Percentiles rank a stretch among this genome's conserved stretches.
These are phyloP conservation scores for Trichodelitschia bisporula DNA, from an alignment of 495 filamentous ascomycete genomes.

Conservation along the genomic window DNA sequence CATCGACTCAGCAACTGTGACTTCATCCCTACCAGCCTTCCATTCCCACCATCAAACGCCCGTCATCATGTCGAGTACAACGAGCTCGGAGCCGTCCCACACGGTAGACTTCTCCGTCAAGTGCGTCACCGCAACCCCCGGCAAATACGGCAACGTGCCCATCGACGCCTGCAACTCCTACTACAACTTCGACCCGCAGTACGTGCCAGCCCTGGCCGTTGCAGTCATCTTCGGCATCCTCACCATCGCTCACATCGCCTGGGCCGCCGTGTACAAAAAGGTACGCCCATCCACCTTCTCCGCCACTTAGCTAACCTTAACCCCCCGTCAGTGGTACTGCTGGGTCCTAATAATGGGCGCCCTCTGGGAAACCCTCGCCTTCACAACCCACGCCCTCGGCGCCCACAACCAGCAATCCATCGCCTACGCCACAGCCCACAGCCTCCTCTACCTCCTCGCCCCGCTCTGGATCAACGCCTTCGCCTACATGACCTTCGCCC, in stretches of 20 bases:
- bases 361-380: slow-evolving; percentile 21
- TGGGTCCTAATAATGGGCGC: slow-evolving; percentile 30
- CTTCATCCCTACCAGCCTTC: no score
- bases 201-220: slow-evolving; percentile 8
- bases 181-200: slow-evolving; percentile 6
- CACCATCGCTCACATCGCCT: slow-evolving; percentile 6
- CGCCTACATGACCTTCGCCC: slow-evolving; percentile 41
- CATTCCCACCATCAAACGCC: no score
- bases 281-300: background rate
- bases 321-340: no score
- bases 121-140: slow-evolving; percentile 1
- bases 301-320: slow-evolving; percentile 4
- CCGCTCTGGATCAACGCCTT: slow-evolving; percentile 36
- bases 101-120: no score
- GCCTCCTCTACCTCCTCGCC: slow-evolving; percentile 20
- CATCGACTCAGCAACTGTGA: no score
- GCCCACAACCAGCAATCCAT: slow-evolving; percentile 18
- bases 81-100: no score
- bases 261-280: slow-evolving; percentile 8
- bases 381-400: slow-evolving; percentile 16
- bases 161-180: slow-evolving; percentile 8
- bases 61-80: no score
- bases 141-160: slow-evolving; percentile 9
- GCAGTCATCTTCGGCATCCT: slow-evolving; percentile 8
- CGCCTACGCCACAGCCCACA: slow-evolving; percentile 8